These are phyloP conservation scores for Cryptosporidium viatorum DNA, from an alignment of 169 alveolate genomes.

Conservation along the genomic window DNA sequence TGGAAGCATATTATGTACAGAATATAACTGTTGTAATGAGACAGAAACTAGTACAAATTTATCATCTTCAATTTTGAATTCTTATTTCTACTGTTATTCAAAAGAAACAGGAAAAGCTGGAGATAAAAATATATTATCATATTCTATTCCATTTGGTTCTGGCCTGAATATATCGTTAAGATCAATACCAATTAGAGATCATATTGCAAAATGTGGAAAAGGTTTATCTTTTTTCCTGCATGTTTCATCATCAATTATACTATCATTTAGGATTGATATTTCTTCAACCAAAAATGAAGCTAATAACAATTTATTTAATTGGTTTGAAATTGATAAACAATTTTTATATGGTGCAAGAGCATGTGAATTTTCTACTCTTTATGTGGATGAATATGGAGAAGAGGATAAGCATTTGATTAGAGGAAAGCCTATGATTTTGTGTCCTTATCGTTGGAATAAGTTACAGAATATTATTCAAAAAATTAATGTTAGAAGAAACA, in stretches of 20 bases:
- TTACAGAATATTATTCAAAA: constrained; percentile 5
- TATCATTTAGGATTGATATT: constrained; percentile 43
- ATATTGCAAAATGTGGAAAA: constrained; percentile 51
- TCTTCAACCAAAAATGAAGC: constrained; percentile 5
- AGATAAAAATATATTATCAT: background rate
- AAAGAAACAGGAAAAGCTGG: background rate
- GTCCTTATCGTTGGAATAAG: constrained; percentile 19
- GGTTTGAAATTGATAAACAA: constrained; percentile 26
- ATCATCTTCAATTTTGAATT: constrained; percentile 2
- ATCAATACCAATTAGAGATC: constrained; percentile 51
- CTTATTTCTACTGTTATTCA: constrained; percentile 34
- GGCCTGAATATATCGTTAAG: constrained; percentile 13
- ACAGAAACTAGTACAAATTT: constrained; percentile 7
- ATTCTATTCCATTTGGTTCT: constrained; percentile 58
- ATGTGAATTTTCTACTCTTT: constrained; percentile 37
- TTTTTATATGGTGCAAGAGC: constrained; percentile 36
- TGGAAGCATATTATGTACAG: constrained; percentile 48
- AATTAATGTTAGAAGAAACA: constrained; percentile 17
- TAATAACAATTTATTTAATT: constrained; percentile 5
- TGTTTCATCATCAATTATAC: constrained; percentile 41
- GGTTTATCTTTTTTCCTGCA: constrained; percentile 59
- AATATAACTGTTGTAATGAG: constrained; percentile 50
- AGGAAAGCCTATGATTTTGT: constrained; percentile 57
- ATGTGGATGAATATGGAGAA: constrained; percentile 72
- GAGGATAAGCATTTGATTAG: constrained; percentile 40